A percentile compares a stretch with the other conserved stretches of the same genome.
These are phyloP conservation scores for Gnaphalium uliginosum DNA, from an alignment of 129 eudicot genomes.

Conservation along the genomic window DNA sequence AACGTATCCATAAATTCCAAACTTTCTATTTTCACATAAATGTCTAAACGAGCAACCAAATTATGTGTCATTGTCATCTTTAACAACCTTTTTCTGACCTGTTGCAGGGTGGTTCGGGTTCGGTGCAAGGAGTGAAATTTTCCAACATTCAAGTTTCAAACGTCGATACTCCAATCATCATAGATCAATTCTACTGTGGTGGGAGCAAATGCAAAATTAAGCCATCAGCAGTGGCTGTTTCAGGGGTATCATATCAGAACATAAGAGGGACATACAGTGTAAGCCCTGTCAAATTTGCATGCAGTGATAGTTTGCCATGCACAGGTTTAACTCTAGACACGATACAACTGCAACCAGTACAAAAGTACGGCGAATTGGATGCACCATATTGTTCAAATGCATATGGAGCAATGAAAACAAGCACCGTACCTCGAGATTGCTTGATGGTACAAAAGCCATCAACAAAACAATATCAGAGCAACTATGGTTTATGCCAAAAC, in stretches of 20 bases:
- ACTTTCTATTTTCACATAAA: background rate
- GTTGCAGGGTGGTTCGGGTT: constrained; percentile 80
- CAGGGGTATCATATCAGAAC: constrained; percentile 49
- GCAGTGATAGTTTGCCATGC: constrained; percentile 66
- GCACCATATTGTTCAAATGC: constrained; percentile 54
- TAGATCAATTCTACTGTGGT: constrained; percentile 76
- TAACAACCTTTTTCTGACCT: background rate
- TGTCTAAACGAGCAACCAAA: background rate
- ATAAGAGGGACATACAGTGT: constrained; percentile 69
- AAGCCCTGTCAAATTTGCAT: constrained; percentile 60
- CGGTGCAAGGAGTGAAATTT: constrained; percentile 66
- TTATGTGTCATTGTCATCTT: background rate
- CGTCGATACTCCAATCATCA: constrained; percentile 65
- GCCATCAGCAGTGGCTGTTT: constrained; percentile 63
- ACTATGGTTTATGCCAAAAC: constrained; percentile 38
- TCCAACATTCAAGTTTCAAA: constrained; percentile 60
- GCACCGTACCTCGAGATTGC: constrained; percentile 54
- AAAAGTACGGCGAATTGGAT: constrained; percentile 22
- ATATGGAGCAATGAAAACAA: constrained; percentile 51
- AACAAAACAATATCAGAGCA: constrained; percentile 14
- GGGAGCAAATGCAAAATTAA: constrained; percentile 52
- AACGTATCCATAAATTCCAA: background rate
- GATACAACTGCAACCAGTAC: constrained; percentile 45
- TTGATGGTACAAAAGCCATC: constrained; percentile 33
- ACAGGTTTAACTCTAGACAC: constrained; percentile 48